phyloP scores from a whole-genome alignment of 768 basidiomycete species.

The Collybia sp. region DNA sequence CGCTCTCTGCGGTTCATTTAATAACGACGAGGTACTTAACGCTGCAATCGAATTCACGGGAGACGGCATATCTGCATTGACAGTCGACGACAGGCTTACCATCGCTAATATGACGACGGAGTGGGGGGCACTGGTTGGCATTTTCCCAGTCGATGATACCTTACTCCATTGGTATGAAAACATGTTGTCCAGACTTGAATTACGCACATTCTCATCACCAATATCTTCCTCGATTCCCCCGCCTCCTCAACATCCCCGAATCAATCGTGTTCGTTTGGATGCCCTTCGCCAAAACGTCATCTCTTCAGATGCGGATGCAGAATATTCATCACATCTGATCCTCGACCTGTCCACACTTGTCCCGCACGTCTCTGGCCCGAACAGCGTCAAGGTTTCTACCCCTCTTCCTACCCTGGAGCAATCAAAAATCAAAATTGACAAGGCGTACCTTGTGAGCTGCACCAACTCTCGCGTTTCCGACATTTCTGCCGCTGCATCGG shows the following conservation, averaged over 20 bases:
- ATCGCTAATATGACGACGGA: slow-evolving; percentile 99
- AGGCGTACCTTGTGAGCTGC: slow-evolving; percentile 97
- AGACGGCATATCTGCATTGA: slow-evolving; percentile 71
- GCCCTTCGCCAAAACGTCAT: slow-evolving; percentile 50
- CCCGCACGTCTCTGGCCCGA: slow-evolving; percentile 95
- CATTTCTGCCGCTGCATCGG: slow-evolving; percentile 87
- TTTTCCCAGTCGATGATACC: slow-evolving; percentile 88
- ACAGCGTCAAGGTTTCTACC: slow-evolving; percentile 95
- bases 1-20: slow-evolving; percentile 93
- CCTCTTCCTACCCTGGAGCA: slow-evolving; percentile 82
- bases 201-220: slow-evolving; percentile 65
- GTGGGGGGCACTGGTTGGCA: slow-evolving; percentile 95
- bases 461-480: slow-evolving; percentile 97
- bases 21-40: slow-evolving; percentile 94
- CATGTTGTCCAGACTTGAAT: slow-evolving; percentile 66
- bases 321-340: slow-evolving; percentile 83
- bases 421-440: slow-evolving; percentile 77
- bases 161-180: slow-evolving; percentile 85
- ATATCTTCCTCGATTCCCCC: slow-evolving; percentile 51
- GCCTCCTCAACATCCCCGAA: slow-evolving; percentile 79
- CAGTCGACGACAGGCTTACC: slow-evolving; percentile 90
- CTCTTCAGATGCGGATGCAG: slow-evolving; percentile 69
- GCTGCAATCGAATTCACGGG: slow-evolving; percentile 96
- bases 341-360: slow-evolving; percentile 93
- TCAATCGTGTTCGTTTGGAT: slow-evolving; percentile 71